These are phyloP conservation scores for Flaveria bidentis DNA, from an alignment of 129 eudicot species.

Conservation along the genomic window DNA sequence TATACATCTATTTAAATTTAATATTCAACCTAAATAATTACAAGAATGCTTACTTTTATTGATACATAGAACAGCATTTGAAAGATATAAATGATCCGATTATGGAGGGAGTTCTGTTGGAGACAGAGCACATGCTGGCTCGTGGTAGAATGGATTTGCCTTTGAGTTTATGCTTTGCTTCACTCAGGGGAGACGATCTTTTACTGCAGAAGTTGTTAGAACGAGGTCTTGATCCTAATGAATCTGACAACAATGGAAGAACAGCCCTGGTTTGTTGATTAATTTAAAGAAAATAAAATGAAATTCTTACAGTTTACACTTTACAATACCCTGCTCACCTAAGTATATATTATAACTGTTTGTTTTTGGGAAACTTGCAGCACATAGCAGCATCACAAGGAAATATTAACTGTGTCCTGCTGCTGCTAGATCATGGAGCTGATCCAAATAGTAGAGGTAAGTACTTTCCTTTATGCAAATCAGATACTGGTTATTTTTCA, in stretches of 20 bases:
- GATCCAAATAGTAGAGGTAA: slow-evolving; percentile 89
- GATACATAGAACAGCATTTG: slow-evolving; percentile 59
- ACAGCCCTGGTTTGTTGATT: slow-evolving; percentile 68
- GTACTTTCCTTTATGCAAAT: slow-evolving; percentile 3
- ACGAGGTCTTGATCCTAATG: slow-evolving; percentile 93
- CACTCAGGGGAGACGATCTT: slow-evolving; percentile 72
- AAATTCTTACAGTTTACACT: neutral
- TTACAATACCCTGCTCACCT: neutral
- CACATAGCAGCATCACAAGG: slow-evolving; percentile 96
- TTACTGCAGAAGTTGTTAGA: slow-evolving; percentile 75
- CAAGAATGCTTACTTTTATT: neutral
- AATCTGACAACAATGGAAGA: slow-evolving; percentile 84
- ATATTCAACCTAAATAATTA: neutral
- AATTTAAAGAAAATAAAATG: neutral
- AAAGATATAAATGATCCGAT: slow-evolving; percentile 67
- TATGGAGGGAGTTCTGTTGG: slow-evolving; percentile 80
- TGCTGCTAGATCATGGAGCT: slow-evolving; percentile 83
- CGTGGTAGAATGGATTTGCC: slow-evolving; percentile 92
- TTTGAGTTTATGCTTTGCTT: slow-evolving; percentile 82
- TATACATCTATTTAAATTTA: neutral
- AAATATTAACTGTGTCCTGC: slow-evolving; percentile 72
- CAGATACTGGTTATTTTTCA: neutral
- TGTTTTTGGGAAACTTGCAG: slow-evolving; percentile 38
- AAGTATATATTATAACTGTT: slow-evolving; percentile 3
- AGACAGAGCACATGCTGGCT: slow-evolving; percentile 87